phyloP scores from a whole-genome alignment of 2,329 filamentous ascomycete genomes.

The Neoascochyta sp. region DNA sequence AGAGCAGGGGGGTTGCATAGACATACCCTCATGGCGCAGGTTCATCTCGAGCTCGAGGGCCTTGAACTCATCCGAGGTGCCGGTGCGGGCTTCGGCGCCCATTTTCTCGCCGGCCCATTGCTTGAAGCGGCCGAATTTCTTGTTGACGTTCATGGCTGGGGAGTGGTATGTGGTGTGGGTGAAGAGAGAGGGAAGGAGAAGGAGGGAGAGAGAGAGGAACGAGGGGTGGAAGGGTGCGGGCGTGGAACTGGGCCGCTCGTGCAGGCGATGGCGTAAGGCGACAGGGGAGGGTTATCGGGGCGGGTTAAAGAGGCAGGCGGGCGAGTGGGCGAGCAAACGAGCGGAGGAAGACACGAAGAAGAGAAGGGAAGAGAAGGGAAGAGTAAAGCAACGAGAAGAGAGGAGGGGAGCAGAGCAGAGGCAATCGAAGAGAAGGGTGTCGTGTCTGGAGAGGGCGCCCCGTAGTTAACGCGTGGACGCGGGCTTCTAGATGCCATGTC shows the following conservation, averaged over 20 bases:
- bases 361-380: neutral
- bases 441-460: too few relatives aligned
- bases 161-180: constrained; percentile 3
- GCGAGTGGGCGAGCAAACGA: constrained; percentile 5
- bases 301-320: constrained; percentile 12
- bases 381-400: too few relatives aligned
- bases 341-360: constrained; percentile 1
- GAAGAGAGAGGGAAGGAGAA: too few relatives aligned
- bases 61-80: constrained; percentile 86
- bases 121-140: constrained; percentile 92
- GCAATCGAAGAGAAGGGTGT: too few relatives aligned
- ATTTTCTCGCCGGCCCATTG: constrained; percentile 98
- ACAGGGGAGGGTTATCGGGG: too few relatives aligned
- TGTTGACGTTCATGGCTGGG: constrained; percentile 61
- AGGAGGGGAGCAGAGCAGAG: too few relatives aligned
- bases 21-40: constrained; percentile 76
- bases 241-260: too few relatives aligned
- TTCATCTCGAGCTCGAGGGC: constrained; percentile 85
- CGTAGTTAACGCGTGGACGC: too few relatives aligned
- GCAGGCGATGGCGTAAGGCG: too few relatives aligned
- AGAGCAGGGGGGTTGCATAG: constrained; percentile 3
- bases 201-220: constrained; percentile 15
- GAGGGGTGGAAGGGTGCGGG: too few relatives aligned
- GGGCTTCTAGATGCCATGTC: too few relatives aligned
- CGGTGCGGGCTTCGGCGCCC: constrained; percentile 85